Evolutionary conservation across 78 protist species (phyloP), one percentile per base, ranked within the genome.

Genomic region (Cyanophora paradoxa): DNA sequence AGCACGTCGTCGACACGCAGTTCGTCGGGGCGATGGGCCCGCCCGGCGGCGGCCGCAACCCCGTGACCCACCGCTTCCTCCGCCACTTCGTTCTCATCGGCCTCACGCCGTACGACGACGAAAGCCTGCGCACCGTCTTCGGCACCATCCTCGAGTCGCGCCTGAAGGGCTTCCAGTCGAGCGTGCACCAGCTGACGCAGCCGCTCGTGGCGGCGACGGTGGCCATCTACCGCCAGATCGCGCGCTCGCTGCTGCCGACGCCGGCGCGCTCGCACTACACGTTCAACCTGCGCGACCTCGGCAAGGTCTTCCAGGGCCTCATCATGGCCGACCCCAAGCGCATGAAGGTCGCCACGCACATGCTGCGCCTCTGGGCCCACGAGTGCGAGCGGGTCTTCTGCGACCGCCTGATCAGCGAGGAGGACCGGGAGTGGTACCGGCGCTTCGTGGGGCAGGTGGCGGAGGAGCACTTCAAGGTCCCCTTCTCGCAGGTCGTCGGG

Each of bases 261-360:
- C 98, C 95, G 2, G 58, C 73, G 26, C 82, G 85, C 61, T 77
- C 85, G 22, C 98, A 94, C 82, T 94, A 94, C 87, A 85, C 94
- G 6, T 94, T 91, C 94, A 94, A 91, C 85, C 66, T 94, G 69
- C 85, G 98, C 30, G 98, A 91, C 61, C 67, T 94, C 14, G 2
- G 88, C 19, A 82, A 81, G 65, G 84, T 91, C 33, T 76, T 90
- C 70, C 88, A 89, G 48, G 91, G 92, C 20, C 24, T 90, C 24
- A 66, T 77, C 67, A 28, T 31, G 40, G 82, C 59, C 39, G 70
- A 61, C 50, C n/a, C 30, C 42, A 65, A 65, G 69, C 2, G 3
- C 24, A 0, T 64, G 11, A 31, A 6, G 37, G 33, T 73, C 50
- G 39, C 11, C 14, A 1, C 8, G 5, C 77, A 57, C 10, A 40